Conservation (phyloP, 345 rosid genomes). For the Eutrema yunnanense region DNA sequence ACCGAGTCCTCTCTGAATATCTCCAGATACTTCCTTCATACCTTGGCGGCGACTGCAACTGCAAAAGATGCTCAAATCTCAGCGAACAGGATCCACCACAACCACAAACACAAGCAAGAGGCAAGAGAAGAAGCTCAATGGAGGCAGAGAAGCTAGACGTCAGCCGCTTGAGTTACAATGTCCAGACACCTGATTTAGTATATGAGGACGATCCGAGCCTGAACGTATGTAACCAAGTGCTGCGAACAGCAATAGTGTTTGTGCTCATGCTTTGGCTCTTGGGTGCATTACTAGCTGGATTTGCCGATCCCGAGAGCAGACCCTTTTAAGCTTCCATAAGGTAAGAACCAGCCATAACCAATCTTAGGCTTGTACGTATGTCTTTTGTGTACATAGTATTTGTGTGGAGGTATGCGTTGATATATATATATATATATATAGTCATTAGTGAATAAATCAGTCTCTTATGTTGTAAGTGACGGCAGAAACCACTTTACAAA, state of each 20-base stretch:
- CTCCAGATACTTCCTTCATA: conserved; percentile 68
- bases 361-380: neutral
- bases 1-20: conserved; percentile 48
- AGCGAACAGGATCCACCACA: conserved; percentile 8
- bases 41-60: conserved; percentile 78
- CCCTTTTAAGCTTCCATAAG: conserved; percentile 33
- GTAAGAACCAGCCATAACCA: neutral
- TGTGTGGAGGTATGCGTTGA: neutral
- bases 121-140: conserved; percentile 15
- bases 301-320: conserved; percentile 51
- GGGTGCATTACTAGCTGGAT: conserved; percentile 48
- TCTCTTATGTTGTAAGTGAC: neutral
- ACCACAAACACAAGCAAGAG: conserved; percentile 14
- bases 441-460: conserved; percentile 5
- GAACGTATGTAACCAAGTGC: conserved; percentile 43
- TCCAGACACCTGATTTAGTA: conserved; percentile 7
- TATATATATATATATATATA: neutral
- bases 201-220: conserved; percentile 29
- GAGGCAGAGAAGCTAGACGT: conserved; percentile 12
- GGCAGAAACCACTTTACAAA: no score
- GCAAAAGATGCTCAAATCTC: conserved; percentile 51
- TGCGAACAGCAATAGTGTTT: conserved; percentile 56
- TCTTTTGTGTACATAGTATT: neutral
- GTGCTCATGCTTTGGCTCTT: conserved; percentile 62
- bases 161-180: conserved; percentile 30